These are phyloP conservation scores for Salix brachista DNA, from an alignment of 345 rosid genomes.

Conservation along the genomic window DNA sequence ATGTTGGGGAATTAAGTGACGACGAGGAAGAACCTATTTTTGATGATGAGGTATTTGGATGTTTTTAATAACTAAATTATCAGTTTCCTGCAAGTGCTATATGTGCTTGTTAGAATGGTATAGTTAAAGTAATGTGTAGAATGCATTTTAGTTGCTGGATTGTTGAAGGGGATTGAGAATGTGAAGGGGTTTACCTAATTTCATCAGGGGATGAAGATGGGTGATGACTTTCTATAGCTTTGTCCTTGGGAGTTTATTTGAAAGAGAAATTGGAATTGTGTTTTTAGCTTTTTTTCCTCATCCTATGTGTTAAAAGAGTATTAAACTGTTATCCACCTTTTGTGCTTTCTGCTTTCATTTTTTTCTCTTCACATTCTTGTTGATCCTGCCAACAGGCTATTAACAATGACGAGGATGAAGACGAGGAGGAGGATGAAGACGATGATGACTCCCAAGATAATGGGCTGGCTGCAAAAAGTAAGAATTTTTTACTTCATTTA, in stretches of 20 bases:
- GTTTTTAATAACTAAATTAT: neutral
- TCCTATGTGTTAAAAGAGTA: neutral
- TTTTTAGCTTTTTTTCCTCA: neutral
- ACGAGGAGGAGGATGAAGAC: slow-evolving; percentile 32
- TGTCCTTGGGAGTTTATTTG: too few species aligned
- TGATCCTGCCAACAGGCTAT: slow-evolving; percentile 14
- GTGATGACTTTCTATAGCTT: too few species aligned
- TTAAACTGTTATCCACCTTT: neutral
- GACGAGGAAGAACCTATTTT: too few species aligned
- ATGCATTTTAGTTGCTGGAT: neutral
- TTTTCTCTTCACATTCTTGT: too few species aligned
- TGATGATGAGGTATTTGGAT: slow-evolving; percentile 28
- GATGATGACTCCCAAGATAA: slow-evolving; percentile 33
- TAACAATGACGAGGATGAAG: slow-evolving; percentile 13
- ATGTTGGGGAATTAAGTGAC: too few species aligned
- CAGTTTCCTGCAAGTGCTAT: neutral
- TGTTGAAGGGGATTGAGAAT: too few species aligned
- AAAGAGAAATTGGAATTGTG: too few species aligned
- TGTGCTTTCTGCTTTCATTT: neutral
- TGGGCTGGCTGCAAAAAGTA: slow-evolving; percentile 59
- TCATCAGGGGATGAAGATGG: too few species aligned
- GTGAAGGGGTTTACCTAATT: too few species aligned
- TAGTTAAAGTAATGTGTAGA: neutral
- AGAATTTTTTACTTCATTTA: slow-evolving; percentile 12
- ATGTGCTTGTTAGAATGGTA: neutral